These are phyloP conservation scores for Arabidopsis arenosa DNA, from an alignment of 345 rosid species.

Conservation along the genomic window DNA sequence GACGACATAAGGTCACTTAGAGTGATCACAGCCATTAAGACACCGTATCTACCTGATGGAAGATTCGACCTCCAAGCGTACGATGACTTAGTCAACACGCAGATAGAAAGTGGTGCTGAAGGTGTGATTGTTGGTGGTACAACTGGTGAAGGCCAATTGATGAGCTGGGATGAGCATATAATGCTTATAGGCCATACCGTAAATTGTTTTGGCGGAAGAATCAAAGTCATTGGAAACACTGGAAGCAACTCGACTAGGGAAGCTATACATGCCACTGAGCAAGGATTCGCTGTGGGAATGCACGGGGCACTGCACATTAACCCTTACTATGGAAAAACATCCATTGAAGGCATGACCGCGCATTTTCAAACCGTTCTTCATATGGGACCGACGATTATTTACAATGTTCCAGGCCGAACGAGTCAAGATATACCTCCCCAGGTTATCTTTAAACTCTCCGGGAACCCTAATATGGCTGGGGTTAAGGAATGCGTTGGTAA, in stretches of 20 bases:
- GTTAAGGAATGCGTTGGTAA: constrained; percentile 81
- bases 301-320: constrained; percentile 95
- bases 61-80: constrained; percentile 94
- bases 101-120: constrained; percentile 69
- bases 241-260: constrained; percentile 93
- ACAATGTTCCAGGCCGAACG: constrained; percentile 84
- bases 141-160: constrained; percentile 92
- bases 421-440: constrained; percentile 80
- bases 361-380: constrained; percentile 78
- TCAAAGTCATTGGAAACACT: constrained; percentile 84
- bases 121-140: constrained; percentile 92
- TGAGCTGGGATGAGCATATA: constrained; percentile 98
- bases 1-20: constrained; percentile 76
- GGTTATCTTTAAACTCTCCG: constrained; percentile 62
- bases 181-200: constrained; percentile 93
- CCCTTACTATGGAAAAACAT: constrained; percentile 95
- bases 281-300: constrained; percentile 94
- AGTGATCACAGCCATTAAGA: constrained; percentile 87
- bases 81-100: constrained; percentile 71
- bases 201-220: constrained; percentile 70
- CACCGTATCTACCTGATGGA: constrained; percentile 95
- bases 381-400: constrained; percentile 84
- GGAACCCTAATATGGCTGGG: constrained; percentile 72
- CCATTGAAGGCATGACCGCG: constrained; percentile 65
- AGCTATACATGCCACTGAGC: constrained; percentile 90